Percentiles rank a stretch among this genome's conserved stretches.
phyloP scores from a whole-genome alignment of 2,329 filamentous ascomycete genomes.

The Microdochium trichocladiopsis region DNA sequence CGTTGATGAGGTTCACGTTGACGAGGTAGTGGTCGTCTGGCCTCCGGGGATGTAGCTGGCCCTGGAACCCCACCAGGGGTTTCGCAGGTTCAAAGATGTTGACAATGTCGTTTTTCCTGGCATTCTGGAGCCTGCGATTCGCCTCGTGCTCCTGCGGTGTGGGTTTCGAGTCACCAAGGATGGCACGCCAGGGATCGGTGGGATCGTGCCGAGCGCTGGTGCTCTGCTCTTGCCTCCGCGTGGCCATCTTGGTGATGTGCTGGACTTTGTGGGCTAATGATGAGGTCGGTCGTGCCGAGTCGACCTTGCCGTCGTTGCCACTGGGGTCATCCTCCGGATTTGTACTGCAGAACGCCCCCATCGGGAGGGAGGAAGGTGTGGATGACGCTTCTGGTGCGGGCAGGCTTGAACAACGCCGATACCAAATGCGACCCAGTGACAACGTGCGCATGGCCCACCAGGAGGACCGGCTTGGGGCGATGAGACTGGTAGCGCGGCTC shows the following conservation, averaged over 20 bases:
- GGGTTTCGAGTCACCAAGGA: not conserved
- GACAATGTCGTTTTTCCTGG: constrained; percentile 8
- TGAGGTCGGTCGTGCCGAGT: not conserved
- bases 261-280: not conserved
- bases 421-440: not conserved
- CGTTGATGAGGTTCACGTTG: constrained; percentile 45
- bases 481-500: not conserved
- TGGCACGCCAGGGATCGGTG: not conserved
- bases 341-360: not conserved
- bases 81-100: constrained; percentile 4
- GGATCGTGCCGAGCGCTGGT: not conserved
- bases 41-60: constrained; percentile 37
- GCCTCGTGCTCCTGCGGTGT: not conserved
- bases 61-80: constrained; percentile 8
- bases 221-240: not conserved
- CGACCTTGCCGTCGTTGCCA: not conserved
- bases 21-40: constrained; percentile 51
- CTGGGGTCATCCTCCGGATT: not conserved
- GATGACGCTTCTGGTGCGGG: not conserved
- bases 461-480: not conserved
- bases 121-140: constrained; percentile 3
- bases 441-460: not conserved
- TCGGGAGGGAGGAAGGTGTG: not conserved
- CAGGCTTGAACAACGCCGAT: not conserved
- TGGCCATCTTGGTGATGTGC: not conserved